Base-by-base conservation (phyloP, 2,329 filamentous ascomycete genomes). In the Aspergillus floridensis region DNA sequence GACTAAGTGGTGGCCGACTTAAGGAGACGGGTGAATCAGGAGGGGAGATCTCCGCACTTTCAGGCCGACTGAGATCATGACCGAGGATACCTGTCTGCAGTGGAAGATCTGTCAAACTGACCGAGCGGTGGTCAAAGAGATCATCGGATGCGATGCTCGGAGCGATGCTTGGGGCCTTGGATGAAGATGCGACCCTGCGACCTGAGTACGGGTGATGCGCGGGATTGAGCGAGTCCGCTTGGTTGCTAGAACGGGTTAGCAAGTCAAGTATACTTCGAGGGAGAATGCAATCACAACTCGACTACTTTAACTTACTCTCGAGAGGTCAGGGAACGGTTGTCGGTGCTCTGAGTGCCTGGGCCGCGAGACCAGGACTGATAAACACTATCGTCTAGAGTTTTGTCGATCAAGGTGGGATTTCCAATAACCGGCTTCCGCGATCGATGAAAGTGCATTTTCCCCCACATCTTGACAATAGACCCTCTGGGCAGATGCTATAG, bases 91-190 rank as follows among this genome's bases (percentile, higher is more conserved):
- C 26, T 5, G 47, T 53, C 5, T 61, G 56, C 12, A 41, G 58
- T 21, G 53, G 57, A 19, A 58, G 31, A 51, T 66, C 57, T 38
- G 56, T 60, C 29, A 59, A 58, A 49, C 64, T 66, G 48, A 60
- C 59, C 1, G 65, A 67, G 22, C 58, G 64, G 32, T 65, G 58
- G 32, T 64, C 49, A 47, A 55, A 26, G 46, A 55, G 56, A n/a
- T 63, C 63, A 11, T 58, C 61, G 22, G 29, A 44, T 78, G 81
- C 70, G 6, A 58, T 56, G 53, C 64, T 84, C 81, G 49, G 65
- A n/a, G 86, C 86, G 11, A 58, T 55, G 53, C 64, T 84, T 81
- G 49, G 65, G 21, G 86, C 86, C 70, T 89, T 88, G 50, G 86
- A 65, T 16, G 88, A 88, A 32, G 87, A 88, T 6, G 78, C 65